A percentile compares a stretch with the other conserved stretches of the same genome.
phyloP scores from a whole-genome alignment of 2,329 filamentous ascomycete genomes.

The Paracoccidioides brasiliensis region DNA sequence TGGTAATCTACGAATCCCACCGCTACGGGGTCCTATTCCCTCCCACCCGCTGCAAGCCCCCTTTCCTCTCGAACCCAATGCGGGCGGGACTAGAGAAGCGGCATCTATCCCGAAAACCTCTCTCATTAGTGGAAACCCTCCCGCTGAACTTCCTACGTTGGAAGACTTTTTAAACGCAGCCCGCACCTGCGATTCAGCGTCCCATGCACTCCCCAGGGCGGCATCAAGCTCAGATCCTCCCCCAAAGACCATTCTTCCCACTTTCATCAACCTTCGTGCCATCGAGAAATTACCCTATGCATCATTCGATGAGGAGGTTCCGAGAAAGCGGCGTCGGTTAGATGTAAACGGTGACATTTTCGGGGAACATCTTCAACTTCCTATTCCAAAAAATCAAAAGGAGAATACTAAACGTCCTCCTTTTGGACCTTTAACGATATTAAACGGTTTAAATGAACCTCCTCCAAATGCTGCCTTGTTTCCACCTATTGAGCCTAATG shows the following conservation, averaged over 20 bases:
- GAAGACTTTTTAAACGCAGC: conserved; percentile 25
- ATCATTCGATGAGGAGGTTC: conserved; percentile 26
- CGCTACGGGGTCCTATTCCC: conserved; percentile 34
- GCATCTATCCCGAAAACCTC: conserved; percentile 18
- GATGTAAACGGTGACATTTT: conserved; percentile 30
- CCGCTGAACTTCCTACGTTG: conserved; percentile 25
- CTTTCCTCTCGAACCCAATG: conserved; percentile 34
- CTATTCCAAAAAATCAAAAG: conserved; percentile 35
- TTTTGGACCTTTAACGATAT: conserved; percentile 34
- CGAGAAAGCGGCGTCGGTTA: conserved; percentile 32
- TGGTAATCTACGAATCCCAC: conserved; percentile 32
- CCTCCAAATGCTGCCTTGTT: conserved; percentile 49
- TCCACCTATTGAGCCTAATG: conserved; percentile 45
- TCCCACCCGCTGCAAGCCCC: conserved; percentile 29
- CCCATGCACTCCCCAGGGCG: conserved; percentile 20
- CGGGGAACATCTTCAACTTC: conserved; percentile 34
- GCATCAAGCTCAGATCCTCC: conserved; percentile 24
- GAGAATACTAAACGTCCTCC: conserved; percentile 30
- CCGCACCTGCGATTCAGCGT: conserved; percentile 21
- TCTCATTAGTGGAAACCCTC: conserved; percentile 17
- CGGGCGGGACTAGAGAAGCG: conserved; percentile 22
- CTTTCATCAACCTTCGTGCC: conserved; percentile 36
- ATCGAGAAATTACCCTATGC: conserved; percentile 32
- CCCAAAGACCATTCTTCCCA: conserved; percentile 30
- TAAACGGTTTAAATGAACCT: conserved; percentile 51